phyloP scores from a whole-genome alignment of 352 stramenopile genomes.

The Globisporangium camurandrum region DNA sequence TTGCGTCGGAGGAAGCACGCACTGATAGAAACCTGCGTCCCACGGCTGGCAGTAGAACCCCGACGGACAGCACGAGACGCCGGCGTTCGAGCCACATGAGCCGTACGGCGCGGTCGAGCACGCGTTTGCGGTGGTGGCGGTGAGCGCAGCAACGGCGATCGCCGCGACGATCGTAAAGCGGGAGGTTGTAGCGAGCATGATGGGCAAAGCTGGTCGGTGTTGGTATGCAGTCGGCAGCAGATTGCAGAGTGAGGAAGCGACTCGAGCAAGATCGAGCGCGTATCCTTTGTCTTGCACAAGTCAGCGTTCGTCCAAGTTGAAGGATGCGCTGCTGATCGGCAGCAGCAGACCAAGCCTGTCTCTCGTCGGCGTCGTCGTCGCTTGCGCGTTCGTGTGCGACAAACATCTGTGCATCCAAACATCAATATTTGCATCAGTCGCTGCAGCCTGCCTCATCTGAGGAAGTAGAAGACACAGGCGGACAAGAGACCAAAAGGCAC shows the following conservation, averaged over 20 bases:
- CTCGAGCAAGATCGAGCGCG: neutral
- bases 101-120: constrained; percentile 1
- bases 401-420: too few species aligned
- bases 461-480: too few species aligned
- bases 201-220: neutral
- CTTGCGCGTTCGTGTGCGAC: neutral
- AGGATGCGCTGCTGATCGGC: too few species aligned
- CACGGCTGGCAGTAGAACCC: constrained; percentile 37
- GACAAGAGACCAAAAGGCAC: too few species aligned
- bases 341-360: too few species aligned
- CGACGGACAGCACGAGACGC: neutral
- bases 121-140: neutral
- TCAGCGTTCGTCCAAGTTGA: neutral
- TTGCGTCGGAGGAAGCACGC: constrained; percentile 20
- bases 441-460: too few species aligned
- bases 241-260: neutral
- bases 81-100: constrained; percentile 3
- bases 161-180: neutral
- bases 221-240: neutral
- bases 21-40: constrained; percentile 31
- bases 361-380: neutral
- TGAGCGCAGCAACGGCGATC: neutral
- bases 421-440: too few species aligned
- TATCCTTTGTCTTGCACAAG: neutral
- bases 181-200: neutral